Conservation (phyloP, 2,329 filamentous ascomycete species). For the Fusarium brevicatenulatum region DNA sequence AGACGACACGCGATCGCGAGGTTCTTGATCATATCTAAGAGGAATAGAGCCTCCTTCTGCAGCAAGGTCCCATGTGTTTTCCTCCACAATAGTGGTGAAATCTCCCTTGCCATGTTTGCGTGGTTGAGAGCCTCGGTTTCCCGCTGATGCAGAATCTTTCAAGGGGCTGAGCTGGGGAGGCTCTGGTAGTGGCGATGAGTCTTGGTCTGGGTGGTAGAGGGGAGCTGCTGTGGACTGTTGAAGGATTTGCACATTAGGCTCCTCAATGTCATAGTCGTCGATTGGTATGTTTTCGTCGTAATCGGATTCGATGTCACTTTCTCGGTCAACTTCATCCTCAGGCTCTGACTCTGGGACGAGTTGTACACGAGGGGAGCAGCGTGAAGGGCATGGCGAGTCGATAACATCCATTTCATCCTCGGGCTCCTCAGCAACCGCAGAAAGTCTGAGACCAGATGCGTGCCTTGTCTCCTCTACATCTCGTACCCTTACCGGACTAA, state of each 20-base stretch:
- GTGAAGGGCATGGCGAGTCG: constrained; percentile 46
- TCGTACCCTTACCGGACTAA: constrained; percentile 67
- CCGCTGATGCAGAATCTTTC: constrained; percentile 61
- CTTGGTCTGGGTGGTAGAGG: constrained; percentile 42
- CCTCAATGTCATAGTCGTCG: constrained; percentile 55
- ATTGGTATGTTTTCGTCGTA: constrained; percentile 58
- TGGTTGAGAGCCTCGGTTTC: constrained; percentile 55
- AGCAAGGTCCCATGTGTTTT: constrained; percentile 57
- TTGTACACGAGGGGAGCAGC: constrained; percentile 28
- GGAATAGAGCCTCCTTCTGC: constrained; percentile 37
- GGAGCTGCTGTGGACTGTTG: constrained; percentile 54
- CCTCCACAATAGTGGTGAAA: constrained; percentile 59
- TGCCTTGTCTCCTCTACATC: constrained; percentile 60
- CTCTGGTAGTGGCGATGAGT: constrained; percentile 58
- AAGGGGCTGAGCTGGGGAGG: constrained; percentile 63
- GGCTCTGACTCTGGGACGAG: constrained; percentile 34
- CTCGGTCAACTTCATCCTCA: constrained; percentile 40
- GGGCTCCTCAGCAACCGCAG: constrained; percentile 61
- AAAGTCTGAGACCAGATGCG: constrained; percentile 52
- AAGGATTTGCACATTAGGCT: constrained; percentile 58
- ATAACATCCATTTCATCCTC: constrained; percentile 46
- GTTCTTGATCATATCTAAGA: constrained; percentile 5
- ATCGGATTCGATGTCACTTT: constrained; percentile 53
- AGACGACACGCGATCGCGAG: constrained; percentile 43
- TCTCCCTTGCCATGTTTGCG: constrained; percentile 50